Base-by-base conservation (phyloP, 805 yeast species). In the Candida loeiensis region DNA sequence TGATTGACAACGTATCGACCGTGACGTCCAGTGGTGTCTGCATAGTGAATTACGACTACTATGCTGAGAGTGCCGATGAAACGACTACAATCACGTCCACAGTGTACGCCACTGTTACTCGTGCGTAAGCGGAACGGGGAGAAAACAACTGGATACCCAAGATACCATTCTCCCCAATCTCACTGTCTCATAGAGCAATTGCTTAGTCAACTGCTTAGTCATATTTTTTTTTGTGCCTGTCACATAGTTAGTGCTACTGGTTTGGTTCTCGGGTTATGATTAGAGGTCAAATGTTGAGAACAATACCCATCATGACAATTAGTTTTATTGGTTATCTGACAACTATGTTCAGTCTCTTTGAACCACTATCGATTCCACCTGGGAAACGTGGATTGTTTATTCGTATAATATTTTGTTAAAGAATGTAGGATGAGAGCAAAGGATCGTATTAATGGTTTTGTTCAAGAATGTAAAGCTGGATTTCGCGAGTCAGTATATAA, bases 31-130 rank as follows among this genome's bases (percentile, higher is more conserved):
- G 53, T 34, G 61, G 64, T 32, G 61, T 63, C 34, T 60, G 71
- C 55, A 37, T 55, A 41, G 65, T 67, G 37, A 55, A 62, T 54
- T 60, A 60, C 53, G 64, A 63, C 53, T 61, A 65, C 59, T 60
- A 62, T 54, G 36, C 26, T 25, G 21, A 13, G 15, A 38, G 41
- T 32, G 58, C 57, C 38, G 55, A 49, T 19, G 62, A 55, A 37
- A 39, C 37, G 14, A 46, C 42, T 17, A 66, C 72, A 12, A 55
- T 62, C 20, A 67, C 75, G 9, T 55, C 69, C 15, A 60, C 71
- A 4, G 48, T 66, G n/a, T 59, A 72, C 17, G 47, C 59, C 4
- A 61, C 74, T 3, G 58, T 69, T 27, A 61, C 74, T 19, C 33
- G 17, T 30, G 33, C 21, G 7, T 30, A 30, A 21, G 7, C 33